These are phyloP conservation scores for Olyra latifolia DNA, from an alignment of 176 grass and related monocot genomes.

Conservation along the genomic window DNA sequence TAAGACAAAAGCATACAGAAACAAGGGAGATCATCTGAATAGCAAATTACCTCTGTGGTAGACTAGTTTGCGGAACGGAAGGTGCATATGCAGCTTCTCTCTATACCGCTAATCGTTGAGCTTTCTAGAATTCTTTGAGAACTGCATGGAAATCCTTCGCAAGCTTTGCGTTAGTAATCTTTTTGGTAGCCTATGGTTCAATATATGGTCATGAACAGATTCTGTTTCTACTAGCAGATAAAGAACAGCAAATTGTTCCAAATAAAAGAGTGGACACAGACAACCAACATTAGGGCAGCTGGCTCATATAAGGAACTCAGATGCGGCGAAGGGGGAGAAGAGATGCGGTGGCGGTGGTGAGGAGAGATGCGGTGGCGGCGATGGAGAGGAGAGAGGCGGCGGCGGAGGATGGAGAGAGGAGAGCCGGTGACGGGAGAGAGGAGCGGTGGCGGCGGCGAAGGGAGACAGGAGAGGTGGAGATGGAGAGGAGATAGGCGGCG, in stretches of 20 bases:
- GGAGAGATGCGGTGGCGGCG: no score
- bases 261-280: background rate
- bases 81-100: slow-evolving; percentile 96
- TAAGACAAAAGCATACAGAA: background rate
- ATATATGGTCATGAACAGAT: slow-evolving; percentile 24
- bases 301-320: background rate
- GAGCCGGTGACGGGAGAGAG: no score
- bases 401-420: no score
- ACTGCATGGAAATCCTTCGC: slow-evolving; percentile 98
- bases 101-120: slow-evolving; percentile 78
- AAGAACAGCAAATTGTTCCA: background rate
- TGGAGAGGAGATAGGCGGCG: no score
- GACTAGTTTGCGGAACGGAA: slow-evolving; percentile 59
- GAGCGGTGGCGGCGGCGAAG: no score
- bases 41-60: slow-evolving; percentile 65
- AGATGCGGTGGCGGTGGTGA: no score
- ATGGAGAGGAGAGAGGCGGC: no score
- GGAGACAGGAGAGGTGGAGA: no score
- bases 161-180: slow-evolving; percentile 92
- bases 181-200: slow-evolving; percentile 78
- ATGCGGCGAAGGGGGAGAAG: no score
- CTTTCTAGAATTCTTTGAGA: slow-evolving; percentile 91
- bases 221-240: background rate
- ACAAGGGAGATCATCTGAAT: background rate
- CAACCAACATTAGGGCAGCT: background rate